Evolutionary conservation across 345 rosid genomes (phyloP), one percentile per base, ranked within the genome.

Genomic region (Syzygium aqueum): DNA sequence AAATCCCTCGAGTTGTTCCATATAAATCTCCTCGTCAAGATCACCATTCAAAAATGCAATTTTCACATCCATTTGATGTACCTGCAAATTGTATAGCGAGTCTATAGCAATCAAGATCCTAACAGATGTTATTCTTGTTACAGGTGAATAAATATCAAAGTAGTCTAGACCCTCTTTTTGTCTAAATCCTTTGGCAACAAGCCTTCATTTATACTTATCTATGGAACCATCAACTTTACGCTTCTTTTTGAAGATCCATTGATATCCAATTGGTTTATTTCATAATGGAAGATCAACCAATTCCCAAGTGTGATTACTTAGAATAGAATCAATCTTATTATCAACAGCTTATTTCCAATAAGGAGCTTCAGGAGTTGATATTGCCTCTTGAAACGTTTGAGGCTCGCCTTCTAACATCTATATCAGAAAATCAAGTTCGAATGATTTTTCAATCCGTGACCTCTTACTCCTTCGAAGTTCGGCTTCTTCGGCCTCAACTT

Each of bases 341-440:
- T 59, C 28, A 23, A 59, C 16, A 59, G 12, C 8, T 59, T 12
- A 3, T 25, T 27, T 59, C 65, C 0, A 12, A 0, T 25, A 27
- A 59, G 16, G 16, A 25, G 67, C 67, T 11, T 59, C 7, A 11
- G 17, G 30, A 5, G 30, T 25, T 27, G 17, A 59, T 7, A 59
- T 27, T 59, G 3, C 1, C 7, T 27, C 67, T 59, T 0, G 0
- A 59, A 59, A 59, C 2, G 2, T 59, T 59, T 12, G 30, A 59
- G 8, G 15, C 7, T 59, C 1, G 4, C 0, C 0, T 59, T 5
- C 0, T 59, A 59, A 59, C 30, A 59, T 59, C 7, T 3, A 59
- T 59, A 3, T 59, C 3, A 27, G 0, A 59, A 2, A 27, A 28
- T 59, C 16, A 59, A 0, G 16, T 59, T 7, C 3, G 2, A 59